Percentiles rank a stretch among this genome's conserved stretches.
Conservation (phyloP, 2,329 filamentous ascomycete species). For the Paraconiothyrium sp. region DNA sequence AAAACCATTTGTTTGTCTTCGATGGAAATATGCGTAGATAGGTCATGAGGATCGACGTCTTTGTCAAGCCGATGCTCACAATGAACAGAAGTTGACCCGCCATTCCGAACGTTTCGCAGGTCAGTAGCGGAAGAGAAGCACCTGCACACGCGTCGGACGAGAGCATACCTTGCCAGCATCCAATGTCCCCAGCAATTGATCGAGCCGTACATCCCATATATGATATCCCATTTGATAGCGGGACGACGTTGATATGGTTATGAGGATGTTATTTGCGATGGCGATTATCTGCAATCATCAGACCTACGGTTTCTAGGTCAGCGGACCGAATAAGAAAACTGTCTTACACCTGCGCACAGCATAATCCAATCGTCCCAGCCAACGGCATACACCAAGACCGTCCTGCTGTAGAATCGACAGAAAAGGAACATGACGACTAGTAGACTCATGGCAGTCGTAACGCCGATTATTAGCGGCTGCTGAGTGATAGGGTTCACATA, state of each 20-base stretch:
- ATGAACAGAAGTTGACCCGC: constrained; percentile 37
- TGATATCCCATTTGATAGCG: constrained; percentile 42
- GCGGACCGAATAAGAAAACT: background rate
- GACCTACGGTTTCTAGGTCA: background rate
- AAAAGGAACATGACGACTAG: constrained; percentile 30
- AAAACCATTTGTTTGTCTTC: constrained; percentile 40
- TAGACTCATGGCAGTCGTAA: constrained; percentile 34
- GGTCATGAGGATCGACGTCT: constrained; percentile 36
- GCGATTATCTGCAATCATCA: constrained; percentile 22
- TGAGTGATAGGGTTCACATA: constrained; percentile 40
- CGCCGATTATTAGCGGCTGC: constrained; percentile 32
- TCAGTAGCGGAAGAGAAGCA: background rate
- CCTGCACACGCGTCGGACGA: background rate
- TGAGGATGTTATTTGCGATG: constrained; percentile 38
- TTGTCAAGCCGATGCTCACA: constrained; percentile 35
- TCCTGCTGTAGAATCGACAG: constrained; percentile 38
- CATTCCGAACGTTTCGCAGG: constrained; percentile 22
- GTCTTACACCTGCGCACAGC: constrained; percentile 33
- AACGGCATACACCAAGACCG: constrained; percentile 34
- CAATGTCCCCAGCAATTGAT: constrained; percentile 25
- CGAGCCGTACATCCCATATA: constrained; percentile 35
- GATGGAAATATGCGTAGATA: constrained; percentile 40
- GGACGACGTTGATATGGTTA: constrained; percentile 34
- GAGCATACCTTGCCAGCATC: constrained; percentile 31
- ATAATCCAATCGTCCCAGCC: constrained; percentile 30